These are phyloP conservation scores for Vicia villosa DNA, from an alignment of 306 rosid genomes.

Conservation along the genomic window DNA sequence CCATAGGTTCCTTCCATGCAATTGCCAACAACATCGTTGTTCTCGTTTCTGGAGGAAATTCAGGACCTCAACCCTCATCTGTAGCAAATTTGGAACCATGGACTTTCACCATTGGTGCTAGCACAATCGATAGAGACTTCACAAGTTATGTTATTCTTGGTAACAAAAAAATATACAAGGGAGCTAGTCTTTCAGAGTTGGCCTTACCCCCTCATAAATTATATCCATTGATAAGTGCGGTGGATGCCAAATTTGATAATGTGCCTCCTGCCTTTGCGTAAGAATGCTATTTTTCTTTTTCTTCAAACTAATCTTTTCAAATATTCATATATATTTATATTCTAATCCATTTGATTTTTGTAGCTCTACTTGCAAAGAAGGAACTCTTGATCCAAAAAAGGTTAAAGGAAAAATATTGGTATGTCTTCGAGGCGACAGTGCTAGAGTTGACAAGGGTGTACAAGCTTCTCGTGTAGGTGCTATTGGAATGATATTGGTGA, in stretches of 20 bases:
- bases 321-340: neutral
- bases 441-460: slow-evolving; percentile 44
- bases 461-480: slow-evolving; percentile 53
- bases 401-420: slow-evolving; percentile 68
- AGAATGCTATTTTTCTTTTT: slow-evolving; percentile 10
- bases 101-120: slow-evolving; percentile 70
- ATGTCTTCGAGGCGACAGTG: slow-evolving; percentile 46
- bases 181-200: slow-evolving; percentile 54
- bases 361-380: slow-evolving; percentile 44
- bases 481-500: slow-evolving; percentile 67
- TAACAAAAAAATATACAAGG: slow-evolving; percentile 49
- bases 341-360: neutral
- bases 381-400: slow-evolving; percentile 54
- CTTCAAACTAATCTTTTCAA: neutral
- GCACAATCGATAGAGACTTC: slow-evolving; percentile 62
- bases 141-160: slow-evolving; percentile 49
- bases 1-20: slow-evolving; percentile 72
- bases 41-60: slow-evolving; percentile 57
- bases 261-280: slow-evolving; percentile 25
- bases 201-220: slow-evolving; percentile 43
- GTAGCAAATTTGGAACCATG: slow-evolving; percentile 53
- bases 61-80: slow-evolving; percentile 38
- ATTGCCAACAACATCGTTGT: slow-evolving; percentile 46
- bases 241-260: slow-evolving; percentile 29
- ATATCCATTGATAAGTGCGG: slow-evolving; percentile 52